Base-by-base conservation (phyloP, 805 yeast genomes). In the Debaryomyces maramus region DNA sequence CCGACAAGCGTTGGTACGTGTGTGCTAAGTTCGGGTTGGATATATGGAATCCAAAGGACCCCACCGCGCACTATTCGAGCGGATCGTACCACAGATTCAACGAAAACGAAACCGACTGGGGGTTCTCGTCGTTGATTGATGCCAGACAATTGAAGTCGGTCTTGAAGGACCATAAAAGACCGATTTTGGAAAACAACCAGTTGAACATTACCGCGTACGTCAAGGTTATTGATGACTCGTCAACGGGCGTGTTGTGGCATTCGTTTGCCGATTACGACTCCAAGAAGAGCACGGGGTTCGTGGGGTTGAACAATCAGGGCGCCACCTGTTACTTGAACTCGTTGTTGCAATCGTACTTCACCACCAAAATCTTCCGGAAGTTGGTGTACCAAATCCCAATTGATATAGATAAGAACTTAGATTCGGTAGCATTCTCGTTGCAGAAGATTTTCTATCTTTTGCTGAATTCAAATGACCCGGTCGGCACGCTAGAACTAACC, bases 251-350 rank as follows among this genome's bases (percentile, higher is more conserved):
- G 1, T 68, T 93, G 44, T 93, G 97, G 96, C 95, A 88, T 57
- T 85, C 85, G 57, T 88, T 89, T 51, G 46, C 73, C 29, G 85
- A 87, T 53, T 87, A 87, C 63, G 88, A 93, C 61, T 89, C 97
- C 1, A 88, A 89, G 58, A 78, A 81, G 52, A 80, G 70, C 38
- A 88, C 98, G 0, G 97, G 98, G 0, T 89, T 74, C 58, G 96
- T 89, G 6, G 99, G 99, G 1, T 77, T 93, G 46, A 83, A 80
- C 49, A 93, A 93, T 56, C 99, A 93, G 67, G 99, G 99, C 47
- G 99, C 99, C 2, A 93, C 99, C 0, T 93, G 99, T 61, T 93
- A 93, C 63, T 76, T 93, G 57, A 93, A 93, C 60, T 91, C 98
- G 0, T 72, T 93, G 43, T 64, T 93, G 39, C 99, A 93, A 61